These are phyloP conservation scores for Rosellinia necatrix DNA, from an alignment of 2,329 filamentous ascomycete genomes.

Conservation along the genomic window DNA sequence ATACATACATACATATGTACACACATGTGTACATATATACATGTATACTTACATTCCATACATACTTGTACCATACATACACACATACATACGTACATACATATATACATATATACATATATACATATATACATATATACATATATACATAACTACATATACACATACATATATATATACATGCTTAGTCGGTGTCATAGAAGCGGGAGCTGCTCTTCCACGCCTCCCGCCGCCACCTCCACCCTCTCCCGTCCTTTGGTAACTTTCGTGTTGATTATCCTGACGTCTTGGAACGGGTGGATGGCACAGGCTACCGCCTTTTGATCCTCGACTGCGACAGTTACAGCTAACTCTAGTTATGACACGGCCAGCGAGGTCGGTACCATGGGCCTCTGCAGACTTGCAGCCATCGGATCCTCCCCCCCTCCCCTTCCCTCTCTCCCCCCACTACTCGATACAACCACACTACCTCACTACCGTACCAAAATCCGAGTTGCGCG, in stretches of 20 bases:
- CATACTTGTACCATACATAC: too few species aligned
- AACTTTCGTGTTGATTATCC: slow-evolving; percentile 6
- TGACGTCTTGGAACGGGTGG: slow-evolving; percentile 9
- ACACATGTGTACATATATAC: too few species aligned
- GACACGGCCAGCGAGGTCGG: neutral
- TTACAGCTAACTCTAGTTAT: slow-evolving; percentile 6
- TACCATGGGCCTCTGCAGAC: slow-evolving; percentile 1
- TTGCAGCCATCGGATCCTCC: slow-evolving; percentile 16
- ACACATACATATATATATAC: too few species aligned
- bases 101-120: too few species aligned
- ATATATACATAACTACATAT: too few species aligned
- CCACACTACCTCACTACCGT: slow-evolving; percentile 12
- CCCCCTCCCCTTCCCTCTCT: neutral
- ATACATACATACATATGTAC: too few species aligned
- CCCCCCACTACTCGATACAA: neutral
- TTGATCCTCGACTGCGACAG: slow-evolving; percentile 2
- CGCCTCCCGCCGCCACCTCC: neutral
- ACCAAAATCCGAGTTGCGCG: slow-evolving; percentile 19
- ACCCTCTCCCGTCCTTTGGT: neutral
- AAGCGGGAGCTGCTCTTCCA: neutral
- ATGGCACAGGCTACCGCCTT: slow-evolving; percentile 6
- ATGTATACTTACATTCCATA: too few species aligned
- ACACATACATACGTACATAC: too few species aligned
- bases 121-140: too few species aligned
- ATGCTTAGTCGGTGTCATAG: neutral